A percentile compares a stretch with the other conserved stretches of the same genome.
phyloP scores from a whole-genome alignment of 139 green algal genomes.

The Limnomonas spitsbergensis region DNA sequence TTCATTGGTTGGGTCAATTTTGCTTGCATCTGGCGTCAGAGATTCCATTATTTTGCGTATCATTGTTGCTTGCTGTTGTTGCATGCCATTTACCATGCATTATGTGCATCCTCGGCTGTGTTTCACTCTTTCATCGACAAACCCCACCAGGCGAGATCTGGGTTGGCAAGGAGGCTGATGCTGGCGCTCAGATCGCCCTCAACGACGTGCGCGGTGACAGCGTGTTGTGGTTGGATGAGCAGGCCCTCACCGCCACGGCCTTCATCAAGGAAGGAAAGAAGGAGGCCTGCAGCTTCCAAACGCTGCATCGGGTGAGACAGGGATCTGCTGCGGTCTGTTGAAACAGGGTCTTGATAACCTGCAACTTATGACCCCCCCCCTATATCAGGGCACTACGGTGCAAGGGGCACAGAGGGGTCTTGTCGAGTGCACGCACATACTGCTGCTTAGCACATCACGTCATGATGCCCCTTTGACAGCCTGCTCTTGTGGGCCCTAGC shows the following conservation, averaged over 20 bases:
- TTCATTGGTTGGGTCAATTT: background rate
- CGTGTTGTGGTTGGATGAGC: constrained; percentile 40
- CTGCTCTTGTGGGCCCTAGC: no score
- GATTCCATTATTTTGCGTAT: background rate
- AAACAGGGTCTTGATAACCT: background rate
- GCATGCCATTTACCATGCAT: background rate
- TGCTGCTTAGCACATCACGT: no score
- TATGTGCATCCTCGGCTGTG: no score
- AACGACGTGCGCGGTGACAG: constrained; percentile 34
- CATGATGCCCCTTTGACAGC: no score
- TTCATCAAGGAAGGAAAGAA: constrained; percentile 40
- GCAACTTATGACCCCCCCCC: background rate
- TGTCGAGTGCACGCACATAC: no score
- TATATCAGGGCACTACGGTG: no score
- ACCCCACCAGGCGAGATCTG: constrained; percentile 44
- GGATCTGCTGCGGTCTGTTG: background rate
- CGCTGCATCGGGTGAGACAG: constrained; percentile 26
- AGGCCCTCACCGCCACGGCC: constrained; percentile 34
- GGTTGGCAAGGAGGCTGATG: constrained; percentile 47
- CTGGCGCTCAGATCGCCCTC: constrained; percentile 43
- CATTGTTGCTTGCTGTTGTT: background rate
- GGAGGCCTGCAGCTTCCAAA: constrained; percentile 32
- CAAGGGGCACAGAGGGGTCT: no score
- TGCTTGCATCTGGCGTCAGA: background rate
- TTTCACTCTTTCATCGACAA: no score